Conservation (phyloP, 1,284 basidiomycete genomes). For the Fomitopsis pinicola region DNA sequence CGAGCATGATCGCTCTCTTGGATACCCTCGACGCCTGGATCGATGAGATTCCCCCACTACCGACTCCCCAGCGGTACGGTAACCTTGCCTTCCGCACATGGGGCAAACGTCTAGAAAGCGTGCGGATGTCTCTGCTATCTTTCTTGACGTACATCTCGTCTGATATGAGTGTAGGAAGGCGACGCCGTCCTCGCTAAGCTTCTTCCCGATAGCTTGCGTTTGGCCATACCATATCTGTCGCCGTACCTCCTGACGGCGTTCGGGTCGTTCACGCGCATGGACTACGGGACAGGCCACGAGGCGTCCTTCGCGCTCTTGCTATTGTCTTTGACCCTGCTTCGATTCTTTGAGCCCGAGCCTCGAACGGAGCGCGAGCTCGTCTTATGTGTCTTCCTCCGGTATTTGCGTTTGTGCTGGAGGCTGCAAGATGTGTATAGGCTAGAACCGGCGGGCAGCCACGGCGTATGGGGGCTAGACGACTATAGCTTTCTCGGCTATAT, state of each 20-base stretch:
- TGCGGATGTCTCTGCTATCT: conserved; percentile 28
- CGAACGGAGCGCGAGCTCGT: conserved; percentile 61
- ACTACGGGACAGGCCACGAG: conserved; percentile 98
- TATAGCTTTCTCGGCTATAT: conserved; percentile 90
- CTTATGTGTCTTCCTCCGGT: conserved; percentile 67
- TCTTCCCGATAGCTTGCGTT: conserved; percentile 41
- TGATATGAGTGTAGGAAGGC: conserved; percentile 44
- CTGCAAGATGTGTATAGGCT: conserved; percentile 89
- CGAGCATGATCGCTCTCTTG: conserved; percentile 56
- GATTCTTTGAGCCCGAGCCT: conserved; percentile 51
- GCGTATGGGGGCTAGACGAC: conserved; percentile 98
- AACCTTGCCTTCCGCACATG: conserved; percentile 91
- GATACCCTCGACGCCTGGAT: conserved; percentile 77
- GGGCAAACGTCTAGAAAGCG: conserved; percentile 78
- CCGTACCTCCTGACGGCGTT: conserved; percentile 85
- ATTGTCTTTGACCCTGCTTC: conserved; percentile 58
- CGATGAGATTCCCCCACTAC: conserved; percentile 73
- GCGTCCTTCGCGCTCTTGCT: conserved; percentile 83
- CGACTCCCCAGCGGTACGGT: conserved; percentile 90
- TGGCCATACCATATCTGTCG: conserved; percentile 55
- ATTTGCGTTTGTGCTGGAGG: conserved; percentile 79
- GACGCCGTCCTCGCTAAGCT: conserved; percentile 51
- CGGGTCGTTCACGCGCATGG: conserved; percentile 88
- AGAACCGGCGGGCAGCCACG: conserved; percentile 96
- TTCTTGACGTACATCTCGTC: conserved; percentile 4